phyloP scores from a whole-genome alignment of 2,329 filamentous ascomycete species.

The Colletotrichum sp. region DNA sequence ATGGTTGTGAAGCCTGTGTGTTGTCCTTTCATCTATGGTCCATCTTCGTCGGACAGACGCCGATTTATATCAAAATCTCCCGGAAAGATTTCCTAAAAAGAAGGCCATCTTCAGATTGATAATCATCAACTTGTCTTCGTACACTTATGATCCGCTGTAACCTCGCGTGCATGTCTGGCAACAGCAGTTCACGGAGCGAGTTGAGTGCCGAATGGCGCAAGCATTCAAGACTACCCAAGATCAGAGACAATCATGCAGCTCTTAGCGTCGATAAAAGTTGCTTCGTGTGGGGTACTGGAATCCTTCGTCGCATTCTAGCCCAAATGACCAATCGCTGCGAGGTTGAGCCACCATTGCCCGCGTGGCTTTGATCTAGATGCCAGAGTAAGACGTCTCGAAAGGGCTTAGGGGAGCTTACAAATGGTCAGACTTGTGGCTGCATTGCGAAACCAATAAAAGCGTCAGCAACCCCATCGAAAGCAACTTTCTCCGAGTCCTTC shows the following conservation, averaged over 20 bases:
- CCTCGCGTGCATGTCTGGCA: neutral
- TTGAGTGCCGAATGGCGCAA: neutral
- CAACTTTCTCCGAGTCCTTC: neutral
- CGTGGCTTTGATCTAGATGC: neutral
- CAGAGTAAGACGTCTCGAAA: neutral
- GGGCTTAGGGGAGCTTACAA: neutral
- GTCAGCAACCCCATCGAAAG: neutral
- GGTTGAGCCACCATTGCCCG: neutral
- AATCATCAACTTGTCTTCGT: neutral
- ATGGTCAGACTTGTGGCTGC: neutral
- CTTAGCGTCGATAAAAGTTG: conserved; percentile 4
- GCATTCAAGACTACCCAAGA: neutral
- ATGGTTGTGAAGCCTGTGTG: neutral
- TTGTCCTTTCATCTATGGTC: fast-evolving
- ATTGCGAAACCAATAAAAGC: neutral
- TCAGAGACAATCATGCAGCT: neutral
- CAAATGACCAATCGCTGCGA: neutral
- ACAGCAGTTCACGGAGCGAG: fast-evolving
- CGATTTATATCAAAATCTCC: neutral
- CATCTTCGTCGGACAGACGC: neutral
- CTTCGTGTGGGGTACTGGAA: neutral
- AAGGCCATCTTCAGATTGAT: neutral
- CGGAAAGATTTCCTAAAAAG: fast-evolving
- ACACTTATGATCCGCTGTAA: neutral
- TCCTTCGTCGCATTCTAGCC: neutral